Percentiles rank a stretch among this genome's conserved stretches.
phyloP scores from a whole-genome alignment of 345 rosid genomes.

The Populus davidiana region DNA sequence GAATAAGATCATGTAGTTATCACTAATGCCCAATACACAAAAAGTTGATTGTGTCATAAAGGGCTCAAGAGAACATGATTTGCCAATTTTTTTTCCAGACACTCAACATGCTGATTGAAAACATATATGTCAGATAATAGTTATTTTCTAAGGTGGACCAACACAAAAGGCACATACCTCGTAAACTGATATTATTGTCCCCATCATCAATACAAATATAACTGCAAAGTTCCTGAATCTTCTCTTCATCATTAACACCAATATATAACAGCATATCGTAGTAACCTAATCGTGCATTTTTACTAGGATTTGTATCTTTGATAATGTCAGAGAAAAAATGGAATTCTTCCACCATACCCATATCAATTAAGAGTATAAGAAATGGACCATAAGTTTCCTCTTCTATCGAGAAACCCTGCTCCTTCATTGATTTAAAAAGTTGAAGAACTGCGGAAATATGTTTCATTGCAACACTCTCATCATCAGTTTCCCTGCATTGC shows the following conservation, averaged over 20 bases:
- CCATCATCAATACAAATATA: slow-evolving; percentile 25
- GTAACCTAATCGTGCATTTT: slow-evolving; percentile 56
- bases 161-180: slow-evolving; percentile 38
- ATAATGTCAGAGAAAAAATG: slow-evolving; percentile 34
- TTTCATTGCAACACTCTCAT: slow-evolving; percentile 42
- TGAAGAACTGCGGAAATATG: slow-evolving; percentile 41
- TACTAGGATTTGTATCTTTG: slow-evolving; percentile 35
- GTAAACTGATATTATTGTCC: slow-evolving; percentile 29
- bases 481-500: slow-evolving; percentile 43
- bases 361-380: slow-evolving; percentile 59
- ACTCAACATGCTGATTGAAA: not conserved
- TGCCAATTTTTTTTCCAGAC: not conserved
- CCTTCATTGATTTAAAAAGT: slow-evolving; percentile 55
- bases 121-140: not conserved
- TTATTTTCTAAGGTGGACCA: not conserved
- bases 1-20: not conserved
- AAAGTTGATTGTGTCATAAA: not conserved
- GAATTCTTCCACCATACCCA: slow-evolving; percentile 67
- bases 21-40: not conserved
- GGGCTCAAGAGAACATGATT: not conserved
- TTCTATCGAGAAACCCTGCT: slow-evolving; percentile 55
- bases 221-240: slow-evolving; percentile 54
- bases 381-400: slow-evolving; percentile 66
- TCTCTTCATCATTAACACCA: slow-evolving; percentile 44
- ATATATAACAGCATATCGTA: slow-evolving; percentile 80